Evolutionary conservation across 306 rosid genomes (phyloP).

Genomic region (Neltuma alba): DNA sequence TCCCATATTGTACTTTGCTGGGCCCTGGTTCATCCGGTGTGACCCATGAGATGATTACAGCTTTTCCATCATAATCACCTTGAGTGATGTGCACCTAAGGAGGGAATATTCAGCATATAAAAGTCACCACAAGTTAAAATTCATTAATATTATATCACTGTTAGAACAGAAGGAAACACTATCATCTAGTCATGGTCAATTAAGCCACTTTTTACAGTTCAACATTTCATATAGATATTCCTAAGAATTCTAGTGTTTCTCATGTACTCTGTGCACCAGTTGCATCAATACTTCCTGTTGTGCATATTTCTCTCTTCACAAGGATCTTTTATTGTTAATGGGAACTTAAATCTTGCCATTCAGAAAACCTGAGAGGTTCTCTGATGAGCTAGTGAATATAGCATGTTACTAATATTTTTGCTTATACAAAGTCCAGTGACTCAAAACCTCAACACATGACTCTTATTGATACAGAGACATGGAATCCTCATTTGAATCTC

Average conservation of each 20-base stretch:
- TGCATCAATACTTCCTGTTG: conserved; percentile 7
- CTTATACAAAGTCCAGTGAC: not conserved
- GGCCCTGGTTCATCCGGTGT: conserved; percentile 72
- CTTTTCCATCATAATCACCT: conserved; percentile 95
- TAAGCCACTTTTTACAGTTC: conserved; percentile 20
- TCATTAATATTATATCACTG: conserved; percentile 4
- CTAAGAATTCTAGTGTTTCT: not conserved
- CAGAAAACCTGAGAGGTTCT: conserved; percentile 4
- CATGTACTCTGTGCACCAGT: not conserved
- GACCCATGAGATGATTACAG: conserved; percentile 92
- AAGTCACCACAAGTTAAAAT: conserved; percentile 14
- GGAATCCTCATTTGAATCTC: not conserved
- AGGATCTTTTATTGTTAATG: not conserved
- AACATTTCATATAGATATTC: conserved; percentile 25
- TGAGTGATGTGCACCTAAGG: conserved; percentile 92
- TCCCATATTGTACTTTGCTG: conserved; percentile 67
- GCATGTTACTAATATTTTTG: not conserved
- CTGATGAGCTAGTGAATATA: conserved; percentile 16
- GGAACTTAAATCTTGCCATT: conserved; percentile 5
- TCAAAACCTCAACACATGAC: not conserved
- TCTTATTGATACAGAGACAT: conserved; percentile 10
- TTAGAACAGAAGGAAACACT: conserved; percentile 21
- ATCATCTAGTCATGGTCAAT: conserved; percentile 7
- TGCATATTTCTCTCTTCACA: not conserved
- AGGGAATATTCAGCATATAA: conserved; percentile 22